Conservation (phyloP, 1,284 basidiomycete genomes). For the Cryptococcus jaspeensis region DNA sequence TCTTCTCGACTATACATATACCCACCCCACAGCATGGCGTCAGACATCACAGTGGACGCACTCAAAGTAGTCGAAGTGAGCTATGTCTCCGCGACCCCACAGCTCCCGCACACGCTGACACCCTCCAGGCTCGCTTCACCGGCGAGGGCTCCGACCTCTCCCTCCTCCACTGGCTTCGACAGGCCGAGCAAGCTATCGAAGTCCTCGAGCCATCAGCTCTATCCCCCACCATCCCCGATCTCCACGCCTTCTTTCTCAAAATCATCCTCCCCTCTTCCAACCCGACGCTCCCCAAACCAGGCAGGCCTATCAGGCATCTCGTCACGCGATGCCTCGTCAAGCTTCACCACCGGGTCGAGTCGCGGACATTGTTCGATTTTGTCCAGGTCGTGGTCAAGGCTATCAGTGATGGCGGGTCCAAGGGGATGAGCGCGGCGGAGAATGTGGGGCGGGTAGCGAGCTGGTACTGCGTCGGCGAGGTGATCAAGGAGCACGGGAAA, state of each 20-base stretch:
- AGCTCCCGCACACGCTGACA: neutral
- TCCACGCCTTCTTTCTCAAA: slow-evolving; percentile 46
- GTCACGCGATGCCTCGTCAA: slow-evolving; percentile 73
- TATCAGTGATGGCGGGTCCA: slow-evolving; percentile 58
- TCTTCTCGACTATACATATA: neutral
- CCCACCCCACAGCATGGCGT: slow-evolving; percentile 11
- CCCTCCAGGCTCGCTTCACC: slow-evolving; percentile 35
- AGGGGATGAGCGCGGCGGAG: slow-evolving; percentile 57
- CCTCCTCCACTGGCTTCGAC: slow-evolving; percentile 44
- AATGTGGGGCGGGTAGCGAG: slow-evolving; percentile 59
- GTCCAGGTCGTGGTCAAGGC: slow-evolving; percentile 75
- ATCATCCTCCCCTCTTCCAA: slow-evolving; percentile 32
- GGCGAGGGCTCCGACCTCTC: slow-evolving; percentile 45
- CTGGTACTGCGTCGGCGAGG: slow-evolving; percentile 75
- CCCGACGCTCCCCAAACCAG: slow-evolving; percentile 66
- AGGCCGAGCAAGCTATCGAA: slow-evolving; percentile 47
- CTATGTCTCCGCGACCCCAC: neutral
- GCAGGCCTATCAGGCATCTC: slow-evolving; percentile 77
- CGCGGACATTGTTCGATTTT: slow-evolving; percentile 80
- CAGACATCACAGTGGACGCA: slow-evolving; percentile 18
- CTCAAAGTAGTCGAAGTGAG: slow-evolving; percentile 30
- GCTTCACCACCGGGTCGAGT: slow-evolving; percentile 79
- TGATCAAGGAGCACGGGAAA: slow-evolving; percentile 78
- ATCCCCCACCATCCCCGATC: slow-evolving; percentile 23
- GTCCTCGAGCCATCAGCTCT: slow-evolving; percentile 23